These are phyloP conservation scores for Soucietia sequanensis DNA, from an alignment of 805 yeast genomes.

Conservation along the genomic window DNA sequence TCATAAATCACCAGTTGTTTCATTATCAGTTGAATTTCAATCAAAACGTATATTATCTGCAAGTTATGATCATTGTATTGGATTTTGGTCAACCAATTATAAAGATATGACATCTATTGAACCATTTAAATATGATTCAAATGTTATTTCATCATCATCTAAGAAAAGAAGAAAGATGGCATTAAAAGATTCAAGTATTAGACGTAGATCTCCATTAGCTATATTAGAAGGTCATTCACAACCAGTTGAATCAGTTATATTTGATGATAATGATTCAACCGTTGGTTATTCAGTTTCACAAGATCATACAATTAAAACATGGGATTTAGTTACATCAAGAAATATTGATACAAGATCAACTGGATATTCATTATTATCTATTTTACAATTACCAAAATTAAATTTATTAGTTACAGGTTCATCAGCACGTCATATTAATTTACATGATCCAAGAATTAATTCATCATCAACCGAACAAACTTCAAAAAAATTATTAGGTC, in stretches of 20 bases:
- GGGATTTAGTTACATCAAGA: conserved; percentile 89
- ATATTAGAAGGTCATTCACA: conserved; percentile 77
- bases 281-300: conserved; percentile 94
- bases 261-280: conserved; percentile 68
- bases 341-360: conserved; percentile 88
- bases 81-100: conserved; percentile 84
- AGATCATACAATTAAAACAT: conserved; percentile 92
- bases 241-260: conserved; percentile 83
- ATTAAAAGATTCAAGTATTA: conserved; percentile 66
- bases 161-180: conserved; percentile 86
- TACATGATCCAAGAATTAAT: conserved; percentile 85
- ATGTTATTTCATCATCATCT: conserved; percentile 69
- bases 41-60: conserved; percentile 75
- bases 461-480: conserved; percentile 59
- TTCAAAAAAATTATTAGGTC: conserved; percentile 71
- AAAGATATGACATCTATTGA: conserved; percentile 75
- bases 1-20: conserved; percentile 84
- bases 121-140: conserved; percentile 40
- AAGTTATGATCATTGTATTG: conserved; percentile 75
- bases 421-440: conserved; percentile 92
- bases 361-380: conserved; percentile 77
- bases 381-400: conserved; percentile 63
- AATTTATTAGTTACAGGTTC: conserved; percentile 89
- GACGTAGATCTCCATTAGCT: conserved; percentile 80
- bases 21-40: conserved; percentile 56